Evolutionary conservation across 108 stramenopile genomes (phyloP).

Genomic region (Nannochloropsis gaditana): DNA sequence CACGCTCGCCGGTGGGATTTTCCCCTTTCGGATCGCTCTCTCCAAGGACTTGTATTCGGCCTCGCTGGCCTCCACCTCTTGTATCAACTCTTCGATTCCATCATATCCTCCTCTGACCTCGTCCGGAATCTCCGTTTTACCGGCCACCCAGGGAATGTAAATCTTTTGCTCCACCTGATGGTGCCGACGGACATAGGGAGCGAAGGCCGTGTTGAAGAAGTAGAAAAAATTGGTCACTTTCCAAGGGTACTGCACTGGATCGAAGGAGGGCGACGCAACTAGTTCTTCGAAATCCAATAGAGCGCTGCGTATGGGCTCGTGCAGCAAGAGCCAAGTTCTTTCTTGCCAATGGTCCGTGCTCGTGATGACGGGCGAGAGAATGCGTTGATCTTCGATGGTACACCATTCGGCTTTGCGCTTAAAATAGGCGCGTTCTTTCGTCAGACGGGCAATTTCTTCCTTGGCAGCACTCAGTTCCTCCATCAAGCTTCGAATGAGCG

Average conservation of each 20-base stretch:
- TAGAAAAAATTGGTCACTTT: slow-evolving; percentile 7
- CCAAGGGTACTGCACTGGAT: background rate
- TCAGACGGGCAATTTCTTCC: slow-evolving; percentile 11
- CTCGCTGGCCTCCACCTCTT: slow-evolving; percentile 4
- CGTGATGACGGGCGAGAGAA: background rate
- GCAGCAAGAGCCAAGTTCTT: slow-evolving; percentile 13
- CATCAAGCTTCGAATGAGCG: slow-evolving; percentile 5
- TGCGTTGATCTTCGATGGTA: slow-evolving; percentile 10
- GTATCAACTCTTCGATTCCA: background rate
- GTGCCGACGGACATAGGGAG: slow-evolving; percentile 8
- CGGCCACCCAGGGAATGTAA: background rate
- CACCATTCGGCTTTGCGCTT: slow-evolving; percentile 17
- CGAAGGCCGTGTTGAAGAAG: slow-evolving; percentile 20
- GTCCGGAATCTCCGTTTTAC: background rate
- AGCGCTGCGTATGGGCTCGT: slow-evolving; percentile 15
- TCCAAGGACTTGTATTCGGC: background rate
- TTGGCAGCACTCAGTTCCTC: background rate
- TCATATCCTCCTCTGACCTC: slow-evolving; percentile 8
- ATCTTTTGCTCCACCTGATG: background rate
- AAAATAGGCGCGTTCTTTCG: slow-evolving; percentile 13
- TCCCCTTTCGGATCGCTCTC: background rate
- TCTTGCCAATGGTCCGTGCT: slow-evolving; percentile 8
- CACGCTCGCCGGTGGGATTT: background rate
- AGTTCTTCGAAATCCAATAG: slow-evolving; percentile 14
- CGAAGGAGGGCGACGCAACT: background rate